Evolutionary conservation across 2,329 filamentous ascomycete genomes (phyloP), one percentile per base, ranked within the genome.

Genomic region (Amylocarpus encephaloides): DNA sequence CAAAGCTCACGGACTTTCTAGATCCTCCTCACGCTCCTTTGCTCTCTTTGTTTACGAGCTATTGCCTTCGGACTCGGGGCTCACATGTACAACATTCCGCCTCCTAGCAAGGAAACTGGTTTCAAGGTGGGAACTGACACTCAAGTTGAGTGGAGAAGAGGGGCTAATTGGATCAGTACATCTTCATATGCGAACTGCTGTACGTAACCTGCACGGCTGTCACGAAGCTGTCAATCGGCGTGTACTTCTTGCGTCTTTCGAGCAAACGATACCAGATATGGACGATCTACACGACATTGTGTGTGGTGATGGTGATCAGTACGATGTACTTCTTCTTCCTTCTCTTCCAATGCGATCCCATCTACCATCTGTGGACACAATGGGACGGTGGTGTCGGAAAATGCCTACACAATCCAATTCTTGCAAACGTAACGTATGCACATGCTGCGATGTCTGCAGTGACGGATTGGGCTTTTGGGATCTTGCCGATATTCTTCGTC

Each of bases 301-400:
- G 49, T 10, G 30, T 59, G 6, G 57, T 61, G 3, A 44, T 61
- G 18, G 22, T 57, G 2, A 54, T 62, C 52, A 62, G 59, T 44
- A 57, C 56, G 5, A 58, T 58, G 39, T 65, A 65, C 38, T 62
- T 65, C 35, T 57, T 62, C 49, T 63, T 64, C 34, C 50, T 63
- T 2, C 22, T 65, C 11, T 62, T 64, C 16, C 62, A 65, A 51
- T 65, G 62, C 48, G 40, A 55, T 1, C 62, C 62, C 0, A 55
- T 63, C 33, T 46, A 55, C 3, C 70, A 65, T 51, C 67, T 67
- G 47, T 72, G 70, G 70, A 54, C 57, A 16, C 61, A 64, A 19
- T 66, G 67, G 30, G 58, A 57, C 2, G 46, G 57, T 1, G 53
- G 56, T 9, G 43, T 45, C 3, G 67, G 70, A 9, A 56, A 50